Percentiles rank a stretch among this genome's conserved stretches.
Evolutionary conservation across 1,139 yeast species (phyloP).

Genomic region (Ashbya aceris): DNA sequence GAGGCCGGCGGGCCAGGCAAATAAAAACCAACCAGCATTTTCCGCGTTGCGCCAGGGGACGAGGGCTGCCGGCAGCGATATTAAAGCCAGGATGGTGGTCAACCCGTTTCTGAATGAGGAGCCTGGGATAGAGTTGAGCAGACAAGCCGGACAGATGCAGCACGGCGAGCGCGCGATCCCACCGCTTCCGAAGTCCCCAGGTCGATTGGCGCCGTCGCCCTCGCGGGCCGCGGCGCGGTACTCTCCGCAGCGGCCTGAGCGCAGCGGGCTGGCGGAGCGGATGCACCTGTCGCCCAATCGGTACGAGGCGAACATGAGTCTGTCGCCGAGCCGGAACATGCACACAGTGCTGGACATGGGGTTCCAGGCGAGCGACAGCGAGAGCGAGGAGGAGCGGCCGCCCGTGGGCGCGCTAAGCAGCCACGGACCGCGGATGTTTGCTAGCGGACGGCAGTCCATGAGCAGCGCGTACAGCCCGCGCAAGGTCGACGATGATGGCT

Average conservation of each 20-base stretch:
- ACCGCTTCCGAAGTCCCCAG: neutral
- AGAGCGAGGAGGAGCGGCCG: no score
- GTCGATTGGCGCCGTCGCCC: constrained; percentile 28
- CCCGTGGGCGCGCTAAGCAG: constrained; percentile 9
- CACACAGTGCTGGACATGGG: constrained; percentile 41
- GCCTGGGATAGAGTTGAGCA: no score
- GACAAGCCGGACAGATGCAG: no score
- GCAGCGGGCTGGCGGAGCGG: no score
- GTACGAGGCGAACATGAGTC: constrained; percentile 46
- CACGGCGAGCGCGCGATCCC: neutral
- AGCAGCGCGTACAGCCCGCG: constrained; percentile 15
- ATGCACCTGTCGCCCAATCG: constrained; percentile 11
- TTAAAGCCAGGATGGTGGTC: neutral
- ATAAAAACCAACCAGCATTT: no score
- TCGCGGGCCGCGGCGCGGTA: constrained; percentile 37
- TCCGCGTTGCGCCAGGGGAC: no score
- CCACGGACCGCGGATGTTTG: constrained; percentile 4
- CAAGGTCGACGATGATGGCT: constrained; percentile 23
- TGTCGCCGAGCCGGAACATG: constrained; percentile 55
- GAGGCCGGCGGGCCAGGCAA: no score
- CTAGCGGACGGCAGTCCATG: neutral
- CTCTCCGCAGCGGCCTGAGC: constrained; percentile 28
- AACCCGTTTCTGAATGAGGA: neutral
- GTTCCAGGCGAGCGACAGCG: constrained; percentile 33
- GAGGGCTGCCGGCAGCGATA: no score